Conservation (phyloP, 1,284 basidiomycete genomes). For the Trametes pubescens region DNA sequence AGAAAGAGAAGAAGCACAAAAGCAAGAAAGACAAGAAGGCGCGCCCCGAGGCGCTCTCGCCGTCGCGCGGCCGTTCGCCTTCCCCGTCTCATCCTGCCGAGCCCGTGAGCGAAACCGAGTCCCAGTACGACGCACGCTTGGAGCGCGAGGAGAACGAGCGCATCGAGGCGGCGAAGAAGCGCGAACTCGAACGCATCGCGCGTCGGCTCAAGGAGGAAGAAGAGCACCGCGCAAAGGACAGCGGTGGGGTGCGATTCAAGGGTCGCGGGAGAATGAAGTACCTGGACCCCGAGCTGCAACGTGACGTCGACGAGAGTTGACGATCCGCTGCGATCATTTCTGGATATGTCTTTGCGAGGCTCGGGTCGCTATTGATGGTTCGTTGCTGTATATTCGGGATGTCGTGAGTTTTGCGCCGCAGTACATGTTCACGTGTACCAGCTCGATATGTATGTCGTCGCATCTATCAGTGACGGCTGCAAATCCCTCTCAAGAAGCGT, state of each 20-base stretch:
- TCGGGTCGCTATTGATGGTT: too few species aligned
- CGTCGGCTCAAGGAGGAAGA: slow-evolving; percentile 48
- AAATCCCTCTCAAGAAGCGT: background rate
- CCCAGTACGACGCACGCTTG: slow-evolving; percentile 74
- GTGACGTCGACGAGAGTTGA: slow-evolving; percentile 27
- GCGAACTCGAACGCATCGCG: slow-evolving; percentile 60
- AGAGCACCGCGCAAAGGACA: slow-evolving; percentile 39
- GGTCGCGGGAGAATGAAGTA: slow-evolving; percentile 77
- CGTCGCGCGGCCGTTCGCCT: slow-evolving; percentile 23
- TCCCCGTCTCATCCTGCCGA: slow-evolving; percentile 18
- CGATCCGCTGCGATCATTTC: background rate
- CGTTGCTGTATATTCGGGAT: background rate
- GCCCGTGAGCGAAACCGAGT: slow-evolving; percentile 62
- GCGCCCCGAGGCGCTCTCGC: slow-evolving; percentile 33
- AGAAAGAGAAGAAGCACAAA: slow-evolving; percentile 36
- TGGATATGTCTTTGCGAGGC: too few species aligned
- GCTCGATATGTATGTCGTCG: background rate
- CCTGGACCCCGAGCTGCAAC: slow-evolving; percentile 62
- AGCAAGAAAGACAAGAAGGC: slow-evolving; percentile 40
- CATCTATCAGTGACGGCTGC: background rate
- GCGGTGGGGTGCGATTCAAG: slow-evolving; percentile 67
- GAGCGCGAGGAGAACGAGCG: slow-evolving; percentile 76
- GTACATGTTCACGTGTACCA: background rate
- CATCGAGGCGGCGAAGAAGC: slow-evolving; percentile 53
- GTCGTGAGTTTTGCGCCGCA: background rate